phyloP scores from a whole-genome alignment of 495 filamentous ascomycete species.

The Polyplosphaeria fusca region DNA sequence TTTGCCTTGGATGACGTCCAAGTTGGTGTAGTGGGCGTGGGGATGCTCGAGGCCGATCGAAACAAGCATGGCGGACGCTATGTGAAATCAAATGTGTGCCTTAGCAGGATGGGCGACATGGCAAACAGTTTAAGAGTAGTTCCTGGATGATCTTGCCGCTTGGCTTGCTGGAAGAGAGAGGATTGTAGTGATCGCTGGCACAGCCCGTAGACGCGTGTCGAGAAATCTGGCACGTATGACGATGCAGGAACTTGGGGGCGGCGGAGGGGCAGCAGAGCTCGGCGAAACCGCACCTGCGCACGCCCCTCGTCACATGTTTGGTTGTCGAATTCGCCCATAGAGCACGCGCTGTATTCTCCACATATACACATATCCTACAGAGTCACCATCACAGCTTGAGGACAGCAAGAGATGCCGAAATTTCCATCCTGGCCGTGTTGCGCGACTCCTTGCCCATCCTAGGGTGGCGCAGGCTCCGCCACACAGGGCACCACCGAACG shows the following conservation, averaged over 20 bases:
- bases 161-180: neutral
- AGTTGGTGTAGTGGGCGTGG: constrained; percentile 79
- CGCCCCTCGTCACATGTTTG: neutral
- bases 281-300: neutral
- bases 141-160: neutral
- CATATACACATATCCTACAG: too few species aligned
- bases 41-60: constrained; percentile 71
- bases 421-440: too few species aligned
- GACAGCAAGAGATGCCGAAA: too few species aligned
- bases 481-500: too few species aligned
- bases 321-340: too few species aligned
- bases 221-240: neutral
- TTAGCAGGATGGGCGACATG: constrained; percentile 1
- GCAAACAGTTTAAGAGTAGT: constrained; percentile 1
- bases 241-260: neutral
- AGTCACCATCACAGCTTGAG: too few species aligned
- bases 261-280: neutral
- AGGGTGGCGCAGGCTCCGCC: too few species aligned
- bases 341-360: too few species aligned
- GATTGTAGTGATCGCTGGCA: constrained; percentile 1
- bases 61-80: constrained; percentile 62
- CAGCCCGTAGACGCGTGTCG: constrained; percentile 19
- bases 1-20: constrained; percentile 71
- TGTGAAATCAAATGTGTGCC: neutral
- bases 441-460: too few species aligned